Evolutionary conservation across 768 basidiomycete species (phyloP).

Genomic region (Macrocybe gigantea): DNA sequence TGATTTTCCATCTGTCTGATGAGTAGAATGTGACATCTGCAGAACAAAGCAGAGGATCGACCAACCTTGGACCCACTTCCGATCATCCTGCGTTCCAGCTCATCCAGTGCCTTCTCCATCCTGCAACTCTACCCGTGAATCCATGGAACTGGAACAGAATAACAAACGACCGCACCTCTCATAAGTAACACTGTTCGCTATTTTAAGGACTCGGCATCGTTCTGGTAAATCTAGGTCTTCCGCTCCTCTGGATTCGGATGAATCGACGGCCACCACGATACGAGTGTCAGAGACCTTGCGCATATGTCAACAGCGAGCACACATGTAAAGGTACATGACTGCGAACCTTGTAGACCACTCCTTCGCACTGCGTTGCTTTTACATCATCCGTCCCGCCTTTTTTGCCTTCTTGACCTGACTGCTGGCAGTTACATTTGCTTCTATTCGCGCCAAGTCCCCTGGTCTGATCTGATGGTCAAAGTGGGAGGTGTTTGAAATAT

Average conservation of each 20-base stretch:
- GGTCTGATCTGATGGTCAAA: constrained; percentile 40
- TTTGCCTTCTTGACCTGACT: constrained; percentile 39
- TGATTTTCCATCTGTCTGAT: constrained; percentile 2
- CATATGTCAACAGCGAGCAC: no score
- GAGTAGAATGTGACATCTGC: no score
- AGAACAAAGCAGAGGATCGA: neutral
- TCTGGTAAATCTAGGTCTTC: constrained; percentile 69
- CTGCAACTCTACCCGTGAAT: constrained; percentile 28
- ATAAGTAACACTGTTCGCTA: constrained; percentile 90
- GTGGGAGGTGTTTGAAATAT: neutral
- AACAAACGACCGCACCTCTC: constrained; percentile 48
- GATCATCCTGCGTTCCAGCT: constrained; percentile 45
- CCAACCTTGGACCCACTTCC: constrained; percentile 8
- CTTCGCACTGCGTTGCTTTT: constrained; percentile 50
- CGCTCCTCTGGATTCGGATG: constrained; percentile 43
- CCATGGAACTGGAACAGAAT: neutral
- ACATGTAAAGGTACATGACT: neutral
- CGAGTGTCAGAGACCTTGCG: constrained; percentile 50
- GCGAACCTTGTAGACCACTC: constrained; percentile 80
- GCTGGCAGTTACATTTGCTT: constrained; percentile 52
- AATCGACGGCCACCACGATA: constrained; percentile 75
- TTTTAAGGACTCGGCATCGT: constrained; percentile 76
- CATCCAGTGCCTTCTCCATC: constrained; percentile 81
- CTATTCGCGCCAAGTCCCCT: constrained; percentile 85
- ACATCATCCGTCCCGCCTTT: constrained; percentile 26